Evolutionary conservation across 306 rosid species (phyloP), one percentile per base, ranked within the genome.

Genomic region (Citrullus mucosospermus): DNA sequence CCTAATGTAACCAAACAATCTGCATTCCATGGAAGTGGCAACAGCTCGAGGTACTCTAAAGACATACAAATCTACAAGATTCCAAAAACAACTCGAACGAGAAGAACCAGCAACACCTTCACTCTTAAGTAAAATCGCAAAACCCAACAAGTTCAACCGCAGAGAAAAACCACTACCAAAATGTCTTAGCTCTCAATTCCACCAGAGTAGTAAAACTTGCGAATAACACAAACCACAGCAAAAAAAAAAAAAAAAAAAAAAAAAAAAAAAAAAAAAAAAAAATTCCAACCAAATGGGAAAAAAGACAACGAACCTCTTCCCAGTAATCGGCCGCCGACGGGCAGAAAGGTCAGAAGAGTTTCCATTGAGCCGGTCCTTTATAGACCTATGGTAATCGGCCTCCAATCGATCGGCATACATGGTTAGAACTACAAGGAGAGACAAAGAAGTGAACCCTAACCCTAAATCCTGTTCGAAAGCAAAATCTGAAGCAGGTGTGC

Each of bases 371-470:
- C 99, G 97, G 36, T 96, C 99, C 89, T 88, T 92, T 43, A 90
- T 87, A 28, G 99, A 91, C 86, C 93, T 91, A 81, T 88, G 88
- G 17, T 76, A 75, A 15, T 88, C 98, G 68, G 83, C 82, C 77
- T 91, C 98, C 83, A 85, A 93, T 62, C 94, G 92, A 91, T 96
- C 99, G 80, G 99, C 86, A 83, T 96, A 96, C 99, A 92, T 95
- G 79, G 79, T 82, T 25, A 34, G 39, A 69, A 17, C 59, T 32
- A 44, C 4, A 56, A 10, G 50, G 80, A 46, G 54, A 22, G 11
- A 60, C 28, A 18, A 30, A 28, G 3, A 66, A 30, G 15, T 8
- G 14, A 77, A 77, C 71, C 80, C 80, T 77, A 77, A 62, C 80
- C 68, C 80, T 77, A 62, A 44, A 77, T 77, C 57, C 16, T 44